Evolutionary conservation across 257 asterid genomes (phyloP).

Genomic region (Leonotis leonurus): DNA sequence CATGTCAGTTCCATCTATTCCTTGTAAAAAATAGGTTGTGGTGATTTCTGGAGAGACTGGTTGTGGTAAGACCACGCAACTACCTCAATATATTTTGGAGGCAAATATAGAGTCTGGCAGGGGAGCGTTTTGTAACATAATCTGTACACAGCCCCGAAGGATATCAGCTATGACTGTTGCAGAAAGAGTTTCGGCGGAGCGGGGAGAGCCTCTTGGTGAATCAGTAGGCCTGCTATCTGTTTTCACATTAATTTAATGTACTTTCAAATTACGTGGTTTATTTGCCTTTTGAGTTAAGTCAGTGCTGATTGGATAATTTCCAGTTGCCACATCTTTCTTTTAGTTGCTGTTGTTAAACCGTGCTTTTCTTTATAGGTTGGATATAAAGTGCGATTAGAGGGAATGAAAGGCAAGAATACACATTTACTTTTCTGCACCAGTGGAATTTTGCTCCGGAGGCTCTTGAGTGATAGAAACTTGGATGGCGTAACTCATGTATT

Average conservation of each 20-base stretch:
- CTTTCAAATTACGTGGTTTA: neutral
- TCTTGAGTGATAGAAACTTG: slow-evolving; percentile 83
- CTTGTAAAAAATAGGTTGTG: slow-evolving; percentile 57
- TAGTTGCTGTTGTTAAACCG: slow-evolving; percentile 31
- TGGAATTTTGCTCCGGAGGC: slow-evolving; percentile 95
- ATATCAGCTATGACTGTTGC: slow-evolving; percentile 95
- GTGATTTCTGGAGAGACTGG: slow-evolving; percentile 99
- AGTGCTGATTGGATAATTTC: slow-evolving; percentile 15
- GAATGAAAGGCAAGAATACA: slow-evolving; percentile 90
- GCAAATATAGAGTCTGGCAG: slow-evolving; percentile 97
- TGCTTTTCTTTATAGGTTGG: slow-evolving; percentile 60
- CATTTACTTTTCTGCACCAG: slow-evolving; percentile 95
- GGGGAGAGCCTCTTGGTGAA: slow-evolving; percentile 99
- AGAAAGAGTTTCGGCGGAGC: slow-evolving; percentile 92
- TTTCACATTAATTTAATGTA: slow-evolving; percentile 5
- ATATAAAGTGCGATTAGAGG: slow-evolving; percentile 95
- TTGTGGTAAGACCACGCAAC: slow-evolving; percentile 98
- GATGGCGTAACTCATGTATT: slow-evolving; percentile 85
- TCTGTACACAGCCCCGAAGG: slow-evolving; percentile 97
- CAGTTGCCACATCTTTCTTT: slow-evolving; percentile 16
- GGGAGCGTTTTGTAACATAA: slow-evolving; percentile 95
- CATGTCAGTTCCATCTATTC: slow-evolving; percentile 10
- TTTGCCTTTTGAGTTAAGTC: neutral
- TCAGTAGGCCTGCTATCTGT: slow-evolving; percentile 56
- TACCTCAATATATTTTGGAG: slow-evolving; percentile 92